Evolutionary conservation across 192 early-diverging fungal species (phyloP), one percentile per base, ranked within the genome.

Genomic region (Backusella liffmaniae): DNA sequence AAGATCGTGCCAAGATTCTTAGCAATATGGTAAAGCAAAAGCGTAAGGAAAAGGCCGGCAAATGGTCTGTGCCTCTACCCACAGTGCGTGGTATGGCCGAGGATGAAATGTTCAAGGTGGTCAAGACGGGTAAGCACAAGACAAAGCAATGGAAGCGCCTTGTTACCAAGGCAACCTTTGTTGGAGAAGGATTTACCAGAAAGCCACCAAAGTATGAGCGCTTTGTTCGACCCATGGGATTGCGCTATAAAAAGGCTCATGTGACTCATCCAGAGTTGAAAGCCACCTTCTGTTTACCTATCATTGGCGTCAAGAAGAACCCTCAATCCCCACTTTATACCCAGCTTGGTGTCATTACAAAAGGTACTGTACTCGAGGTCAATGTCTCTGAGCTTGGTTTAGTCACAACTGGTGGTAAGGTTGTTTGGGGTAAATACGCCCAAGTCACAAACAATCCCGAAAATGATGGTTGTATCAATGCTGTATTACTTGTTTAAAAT

Each of bases 1-100:
- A 99, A 84, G 91, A 96, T 80, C 85, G 94, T 53, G 98, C 98
- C 75, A 99, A 99, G 88, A 93, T 99, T 67, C 85, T 99, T 73
- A 94, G 92, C 82, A 99, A 99, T 87, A 97, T 97, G 96, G 94
- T 99, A 79, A 99, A 99, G 91, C 98, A 99, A 83, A 99, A 99
- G 91, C 91, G 98, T 72, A 99, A 98, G 89, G 98, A 99, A 86
- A 98, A 98, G 91, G 97, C 97, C 26, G 97, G 96, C 29, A 98
- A 98, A 84, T 97, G 96, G 97, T 86, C 88, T 51, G 98, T 99
- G 12, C 98, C 98, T 34, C 77, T 99, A 79, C 98, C 98, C 74
- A 97, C 97, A 86, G 98, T 99, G 36, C 95, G 95, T 75, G 98
- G 96, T 69, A 96, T 99, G 88, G 96, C 97, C 67, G 98, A 99